Evolutionary conservation across 495 filamentous ascomycete species (phyloP).

Genomic region (Xylaria curta): DNA sequence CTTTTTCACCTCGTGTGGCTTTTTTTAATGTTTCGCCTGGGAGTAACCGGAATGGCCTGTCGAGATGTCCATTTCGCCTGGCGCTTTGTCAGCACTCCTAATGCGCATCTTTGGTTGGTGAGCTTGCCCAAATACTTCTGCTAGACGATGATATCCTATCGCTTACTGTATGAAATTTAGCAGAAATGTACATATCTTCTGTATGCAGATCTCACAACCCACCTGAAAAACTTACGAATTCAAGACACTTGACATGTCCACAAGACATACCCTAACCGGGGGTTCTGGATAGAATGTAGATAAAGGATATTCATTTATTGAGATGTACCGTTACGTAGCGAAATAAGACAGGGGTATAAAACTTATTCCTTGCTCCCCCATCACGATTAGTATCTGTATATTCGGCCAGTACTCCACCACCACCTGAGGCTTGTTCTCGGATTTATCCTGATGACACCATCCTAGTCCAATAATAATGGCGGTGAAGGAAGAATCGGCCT

Average conservation of each 20-base stretch:
- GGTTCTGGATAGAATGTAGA: not conserved
- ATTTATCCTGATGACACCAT: not conserved
- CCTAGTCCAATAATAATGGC: not conserved
- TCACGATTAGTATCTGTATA: not conserved
- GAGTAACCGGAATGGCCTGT: not conserved
- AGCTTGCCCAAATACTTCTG: not conserved
- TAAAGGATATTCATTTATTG: not conserved
- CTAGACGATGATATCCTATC: not conserved
- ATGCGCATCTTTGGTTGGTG: not conserved
- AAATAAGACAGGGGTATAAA: not conserved
- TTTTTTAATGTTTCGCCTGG: not conserved
- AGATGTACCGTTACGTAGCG: not conserved
- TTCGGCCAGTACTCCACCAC: not conserved
- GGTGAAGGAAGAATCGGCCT: not conserved
- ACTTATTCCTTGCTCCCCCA: not conserved
- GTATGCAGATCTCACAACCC: not conserved
- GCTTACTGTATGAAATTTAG: not conserved
- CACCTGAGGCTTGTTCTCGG: not conserved
- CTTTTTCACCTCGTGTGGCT: not conserved
- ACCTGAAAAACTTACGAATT: not conserved
- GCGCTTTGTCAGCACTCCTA: not conserved
- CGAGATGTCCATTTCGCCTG: not conserved
- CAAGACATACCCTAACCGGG: not conserved
- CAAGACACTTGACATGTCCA: not conserved
- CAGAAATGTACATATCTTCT: not conserved